phyloP scores from a whole-genome alignment of 2,329 filamentous ascomycete genomes.

The Sarocladium strictum region DNA sequence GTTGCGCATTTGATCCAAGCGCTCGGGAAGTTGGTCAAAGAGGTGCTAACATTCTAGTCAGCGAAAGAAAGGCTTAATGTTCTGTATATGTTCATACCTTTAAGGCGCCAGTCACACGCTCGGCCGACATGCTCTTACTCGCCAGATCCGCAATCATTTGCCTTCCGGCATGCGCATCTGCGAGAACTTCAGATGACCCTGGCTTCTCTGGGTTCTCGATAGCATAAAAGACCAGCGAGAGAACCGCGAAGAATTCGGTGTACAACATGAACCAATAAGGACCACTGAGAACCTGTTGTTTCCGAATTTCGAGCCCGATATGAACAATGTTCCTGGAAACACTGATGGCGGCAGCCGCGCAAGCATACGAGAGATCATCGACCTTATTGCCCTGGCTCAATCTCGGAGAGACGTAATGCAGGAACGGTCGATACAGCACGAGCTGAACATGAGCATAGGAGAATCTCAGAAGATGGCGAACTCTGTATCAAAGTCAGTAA shows the following conservation, averaged over 20 bases:
- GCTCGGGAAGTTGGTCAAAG: slow-evolving; percentile 77
- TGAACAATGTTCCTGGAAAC: slow-evolving; percentile 71
- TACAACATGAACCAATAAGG: slow-evolving; percentile 86
- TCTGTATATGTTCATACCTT: slow-evolving; percentile 43
- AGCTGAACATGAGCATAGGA: slow-evolving; percentile 80
- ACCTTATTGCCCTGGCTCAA: slow-evolving; percentile 49
- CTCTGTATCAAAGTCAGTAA: slow-evolving; percentile 25
- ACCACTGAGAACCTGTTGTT: slow-evolving; percentile 67
- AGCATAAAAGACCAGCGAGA: slow-evolving; percentile 74
- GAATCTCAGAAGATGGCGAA: slow-evolving; percentile 72
- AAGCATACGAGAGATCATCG: slow-evolving; percentile 76
- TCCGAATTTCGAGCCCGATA: slow-evolving; percentile 72
- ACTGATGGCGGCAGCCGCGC: slow-evolving; percentile 55
- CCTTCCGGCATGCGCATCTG: slow-evolving; percentile 78
- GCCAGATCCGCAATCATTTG: slow-evolving; percentile 75
- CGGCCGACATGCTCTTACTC: slow-evolving; percentile 80
- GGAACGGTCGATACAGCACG: slow-evolving; percentile 74
- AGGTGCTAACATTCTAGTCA: slow-evolving; percentile 48
- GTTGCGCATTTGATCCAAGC: slow-evolving; percentile 48
- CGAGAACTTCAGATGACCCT: slow-evolving; percentile 72
- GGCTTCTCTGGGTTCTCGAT: slow-evolving; percentile 72
- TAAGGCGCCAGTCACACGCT: slow-evolving; percentile 74
- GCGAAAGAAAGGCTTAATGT: slow-evolving; percentile 11
- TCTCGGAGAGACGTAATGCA: slow-evolving; percentile 72
- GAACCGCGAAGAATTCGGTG: slow-evolving; percentile 74